Conservation (phyloP, 768 basidiomycete species). For the Xanthoconium purpureum region DNA sequence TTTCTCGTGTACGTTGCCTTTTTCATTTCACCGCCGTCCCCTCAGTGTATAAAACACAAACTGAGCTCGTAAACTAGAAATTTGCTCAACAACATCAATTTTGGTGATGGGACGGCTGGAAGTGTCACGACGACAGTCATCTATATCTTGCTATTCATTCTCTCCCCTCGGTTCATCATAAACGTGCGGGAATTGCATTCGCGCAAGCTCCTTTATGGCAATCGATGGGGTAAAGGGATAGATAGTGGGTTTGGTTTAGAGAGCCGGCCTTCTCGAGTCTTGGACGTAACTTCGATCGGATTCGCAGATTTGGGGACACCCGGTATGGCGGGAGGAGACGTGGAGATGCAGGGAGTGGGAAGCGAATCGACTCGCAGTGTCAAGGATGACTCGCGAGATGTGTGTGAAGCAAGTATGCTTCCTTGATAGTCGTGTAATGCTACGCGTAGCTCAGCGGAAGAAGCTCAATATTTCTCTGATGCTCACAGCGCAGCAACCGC, state of each 20-base stretch:
- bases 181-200: constrained; percentile 14
- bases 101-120: not conserved
- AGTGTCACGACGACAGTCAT: not conserved
- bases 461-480: not conserved
- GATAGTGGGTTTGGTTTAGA: constrained; percentile 18
- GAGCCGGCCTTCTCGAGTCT: not conserved
- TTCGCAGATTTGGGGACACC: not conserved
- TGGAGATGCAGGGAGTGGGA: constrained; percentile 8
- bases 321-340: not conserved
- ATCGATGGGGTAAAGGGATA: not conserved
- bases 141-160: not conserved
- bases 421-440: not conserved
- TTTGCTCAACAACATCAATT: constrained; percentile 9
- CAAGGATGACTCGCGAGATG: not conserved
- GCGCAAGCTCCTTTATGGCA: not conserved
- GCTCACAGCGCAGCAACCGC: not conserved
- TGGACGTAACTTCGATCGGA: not conserved
- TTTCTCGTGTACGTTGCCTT: constrained; percentile 16
- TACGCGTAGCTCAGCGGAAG: not conserved
- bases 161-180: constrained; percentile 22
- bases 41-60: not conserved
- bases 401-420: not conserved
- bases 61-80: constrained; percentile 6
- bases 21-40: too few relatives aligned
- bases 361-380: not conserved